These are phyloP conservation scores for Fusarium longipes DNA, from an alignment of 2,329 filamentous ascomycete species.

Conservation along the genomic window DNA sequence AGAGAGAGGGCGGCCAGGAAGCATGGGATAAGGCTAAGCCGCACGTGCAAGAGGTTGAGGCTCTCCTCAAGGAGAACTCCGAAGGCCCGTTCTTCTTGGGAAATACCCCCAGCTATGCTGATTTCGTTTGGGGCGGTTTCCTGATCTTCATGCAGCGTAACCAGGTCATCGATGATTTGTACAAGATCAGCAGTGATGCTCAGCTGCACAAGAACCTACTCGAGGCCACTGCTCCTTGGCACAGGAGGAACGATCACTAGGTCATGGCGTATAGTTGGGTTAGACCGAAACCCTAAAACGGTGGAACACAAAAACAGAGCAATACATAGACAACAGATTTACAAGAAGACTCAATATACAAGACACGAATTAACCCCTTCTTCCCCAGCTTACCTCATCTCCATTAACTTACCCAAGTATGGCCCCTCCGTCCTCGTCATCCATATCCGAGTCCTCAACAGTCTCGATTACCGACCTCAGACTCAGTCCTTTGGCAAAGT, in stretches of 20 bases:
- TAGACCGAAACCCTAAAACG: not conserved
- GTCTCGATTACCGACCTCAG: constrained; percentile 5
- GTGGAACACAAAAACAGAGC: not conserved
- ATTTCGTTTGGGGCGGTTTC: constrained; percentile 66
- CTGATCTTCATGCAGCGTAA: constrained; percentile 57
- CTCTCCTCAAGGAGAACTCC: constrained; percentile 63
- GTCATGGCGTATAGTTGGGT: not conserved
- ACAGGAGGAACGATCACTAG: constrained; percentile 54
- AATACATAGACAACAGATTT: not conserved
- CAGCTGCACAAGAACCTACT: constrained; percentile 55
- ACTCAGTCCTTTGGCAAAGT: constrained; percentile 15
- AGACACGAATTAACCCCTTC: not conserved
- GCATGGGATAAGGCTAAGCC: constrained; percentile 60
- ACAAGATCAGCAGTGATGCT: constrained; percentile 53
- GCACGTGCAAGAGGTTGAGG: constrained; percentile 52
- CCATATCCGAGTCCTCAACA: constrained; percentile 11
- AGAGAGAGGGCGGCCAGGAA: constrained; percentile 60
- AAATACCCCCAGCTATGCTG: constrained; percentile 64
- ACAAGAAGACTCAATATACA: not conserved
- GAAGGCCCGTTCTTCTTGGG: constrained; percentile 73
- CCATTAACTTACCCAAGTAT: not conserved
- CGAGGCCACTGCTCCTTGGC: constrained; percentile 55
- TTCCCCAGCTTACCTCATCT: not conserved
- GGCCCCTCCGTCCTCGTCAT: constrained; percentile 35
- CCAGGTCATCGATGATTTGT: constrained; percentile 50